Base-by-base conservation (phyloP, 768 basidiomycete species). In the Lepiota venenata region DNA sequence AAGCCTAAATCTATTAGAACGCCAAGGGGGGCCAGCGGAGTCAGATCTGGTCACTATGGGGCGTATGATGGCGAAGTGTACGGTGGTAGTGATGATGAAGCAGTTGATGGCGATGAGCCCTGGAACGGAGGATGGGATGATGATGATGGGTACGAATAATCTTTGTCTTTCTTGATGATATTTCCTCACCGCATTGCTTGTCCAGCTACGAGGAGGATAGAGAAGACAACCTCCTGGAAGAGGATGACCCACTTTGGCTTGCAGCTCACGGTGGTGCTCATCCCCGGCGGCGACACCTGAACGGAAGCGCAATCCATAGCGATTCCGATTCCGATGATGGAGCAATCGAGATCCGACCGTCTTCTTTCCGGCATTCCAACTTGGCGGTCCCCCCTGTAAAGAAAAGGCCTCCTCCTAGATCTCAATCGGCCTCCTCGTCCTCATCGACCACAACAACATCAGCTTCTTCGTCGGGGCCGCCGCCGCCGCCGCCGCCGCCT, bases 141-240 rank as follows among this genome's bases (percentile, higher is more conserved):
- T 62, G 85, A 87, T 56, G 83, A 76, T 55, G 85, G 86, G 77
- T 88, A 59, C 64, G 85, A 76, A 52, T 51, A 36, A 11, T 29
- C 50, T 21, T 61, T 40, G 52, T 38, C 16, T 46, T 25, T 32
- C 16, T 46, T 32, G 29, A 25, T 38, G 49, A 32, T 25, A 4
- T 54, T 47, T 39, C 40, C 50, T 45, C 47, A 27, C 63, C 41
- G 49, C 60, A 53, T 48, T 56, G 8, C 40, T 46, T 49, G 29
- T 7, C 47, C 56, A 88, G 85, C 25, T 88, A 88, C 58, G 86
- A 86, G 56, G 83, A 87, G 62, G 84, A 87, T 62, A 77, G 82
- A 32, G 87, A 87, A 59, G 78, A 79, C 27, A 54, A 47, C 49
- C 80, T 77, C 50, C 73, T 77, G 12, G 81, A 84, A 42, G 74